phyloP scores from a whole-genome alignment of 2,329 filamentous ascomycete genomes.

The Didymosphaeria variabile region DNA sequence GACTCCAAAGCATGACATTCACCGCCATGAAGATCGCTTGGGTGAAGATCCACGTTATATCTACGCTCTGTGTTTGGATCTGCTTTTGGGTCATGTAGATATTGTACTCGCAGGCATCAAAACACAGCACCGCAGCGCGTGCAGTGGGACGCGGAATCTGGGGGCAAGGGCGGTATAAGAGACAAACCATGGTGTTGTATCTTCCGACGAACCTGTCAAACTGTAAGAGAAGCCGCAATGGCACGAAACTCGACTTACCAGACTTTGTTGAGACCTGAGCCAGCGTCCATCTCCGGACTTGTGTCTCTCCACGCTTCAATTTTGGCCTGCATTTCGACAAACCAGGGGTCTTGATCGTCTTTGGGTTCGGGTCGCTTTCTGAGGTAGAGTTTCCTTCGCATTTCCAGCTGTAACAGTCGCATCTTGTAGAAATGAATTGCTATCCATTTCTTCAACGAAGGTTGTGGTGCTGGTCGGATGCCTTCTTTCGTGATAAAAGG shows the following conservation, averaged over 20 bases:
- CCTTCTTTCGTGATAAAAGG: slow-evolving; percentile 81
- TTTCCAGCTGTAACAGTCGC: slow-evolving; percentile 86
- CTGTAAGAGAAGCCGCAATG: slow-evolving; percentile 13
- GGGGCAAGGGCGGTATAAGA: slow-evolving; percentile 88
- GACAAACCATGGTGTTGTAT: slow-evolving; percentile 88
- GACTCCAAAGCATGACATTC: slow-evolving; percentile 89
- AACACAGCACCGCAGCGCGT: slow-evolving; percentile 81
- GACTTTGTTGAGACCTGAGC: slow-evolving; percentile 76
- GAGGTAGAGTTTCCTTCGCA: slow-evolving; percentile 85
- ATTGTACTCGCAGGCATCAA: slow-evolving; percentile 81
- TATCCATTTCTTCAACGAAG: slow-evolving; percentile 84
- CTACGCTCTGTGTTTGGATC: slow-evolving; percentile 76
- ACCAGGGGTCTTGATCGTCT: slow-evolving; percentile 88
- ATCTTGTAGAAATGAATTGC: slow-evolving; percentile 95
- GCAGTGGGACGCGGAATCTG: slow-evolving; percentile 87
- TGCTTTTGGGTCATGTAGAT: slow-evolving; percentile 83
- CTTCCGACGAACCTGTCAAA: slow-evolving; percentile 67
- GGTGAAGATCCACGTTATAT: slow-evolving; percentile 94
- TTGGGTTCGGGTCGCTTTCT: slow-evolving; percentile 79
- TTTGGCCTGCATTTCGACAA: slow-evolving; percentile 78
- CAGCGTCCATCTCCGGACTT: slow-evolving; percentile 75
- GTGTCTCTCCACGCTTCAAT: slow-evolving; percentile 81
- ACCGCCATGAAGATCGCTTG: slow-evolving; percentile 89
- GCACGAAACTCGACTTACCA: slow-evolving; percentile 67
- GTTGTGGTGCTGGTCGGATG: slow-evolving; percentile 72